These are phyloP conservation scores for Pythium folliculosum DNA, from an alignment of 352 stramenopile genomes.

Conservation along the genomic window DNA sequence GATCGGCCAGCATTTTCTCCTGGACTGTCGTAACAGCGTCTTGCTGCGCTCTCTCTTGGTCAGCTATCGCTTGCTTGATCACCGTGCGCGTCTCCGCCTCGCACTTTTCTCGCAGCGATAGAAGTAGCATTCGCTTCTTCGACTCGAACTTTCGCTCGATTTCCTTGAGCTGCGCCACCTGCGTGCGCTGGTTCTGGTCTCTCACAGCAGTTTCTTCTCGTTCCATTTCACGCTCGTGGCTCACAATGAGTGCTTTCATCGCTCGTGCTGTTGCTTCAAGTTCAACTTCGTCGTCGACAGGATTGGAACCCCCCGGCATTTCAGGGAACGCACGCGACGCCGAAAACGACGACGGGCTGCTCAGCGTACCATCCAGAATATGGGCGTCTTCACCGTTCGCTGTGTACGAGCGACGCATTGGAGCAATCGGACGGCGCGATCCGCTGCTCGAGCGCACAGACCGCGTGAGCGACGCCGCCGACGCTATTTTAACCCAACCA, in stretches of 20 bases:
- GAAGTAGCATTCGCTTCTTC: constrained; percentile 55
- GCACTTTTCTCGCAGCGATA: constrained; percentile 48
- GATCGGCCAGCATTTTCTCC: constrained; percentile 35
- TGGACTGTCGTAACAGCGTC: constrained; percentile 33
- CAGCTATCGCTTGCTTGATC: constrained; percentile 27
- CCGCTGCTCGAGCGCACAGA: background rate
- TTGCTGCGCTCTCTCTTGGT: constrained; percentile 45
- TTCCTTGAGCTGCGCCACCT: constrained; percentile 45
- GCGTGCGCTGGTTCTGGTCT: constrained; percentile 39
- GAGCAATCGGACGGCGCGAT: background rate
- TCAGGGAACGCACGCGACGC: no score
- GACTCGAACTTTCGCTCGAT: constrained; percentile 66
- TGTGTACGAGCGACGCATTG: no score
- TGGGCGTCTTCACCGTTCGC: no score
- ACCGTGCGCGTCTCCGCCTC: constrained; percentile 54
- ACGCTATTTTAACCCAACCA: constrained; percentile 2
- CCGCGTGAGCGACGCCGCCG: constrained; percentile 18
- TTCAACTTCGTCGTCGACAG: constrained; percentile 25
- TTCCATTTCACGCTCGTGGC: constrained; percentile 45
- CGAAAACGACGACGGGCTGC: no score
- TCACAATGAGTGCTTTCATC: constrained; percentile 38
- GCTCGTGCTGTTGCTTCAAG: constrained; percentile 35
- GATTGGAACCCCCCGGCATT: background rate
- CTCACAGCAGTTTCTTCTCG: constrained; percentile 30
- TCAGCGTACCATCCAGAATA: no score